A percentile compares a stretch with the other conserved stretches of the same genome.
These are phyloP conservation scores for Mucor ambiguus DNA, from an alignment of 371 early-diverging fungal genomes.

Conservation along the genomic window DNA sequence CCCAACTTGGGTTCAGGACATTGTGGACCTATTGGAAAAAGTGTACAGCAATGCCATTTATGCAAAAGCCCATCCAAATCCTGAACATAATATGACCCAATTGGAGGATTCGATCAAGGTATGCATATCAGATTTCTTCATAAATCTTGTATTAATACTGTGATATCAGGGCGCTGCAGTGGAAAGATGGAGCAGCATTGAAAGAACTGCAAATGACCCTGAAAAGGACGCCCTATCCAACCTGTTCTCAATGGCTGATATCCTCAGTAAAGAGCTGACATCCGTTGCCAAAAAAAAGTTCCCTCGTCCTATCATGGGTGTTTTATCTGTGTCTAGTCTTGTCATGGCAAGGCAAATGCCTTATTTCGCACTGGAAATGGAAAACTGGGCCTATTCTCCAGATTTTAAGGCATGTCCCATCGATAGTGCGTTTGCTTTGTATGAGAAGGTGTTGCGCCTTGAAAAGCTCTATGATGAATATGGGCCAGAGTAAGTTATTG, in stretches of 20 bases:
- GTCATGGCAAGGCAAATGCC: slow-evolving; percentile 42
- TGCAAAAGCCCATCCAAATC: slow-evolving; percentile 19
- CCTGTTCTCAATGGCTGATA: slow-evolving; percentile 26
- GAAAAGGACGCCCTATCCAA: slow-evolving; percentile 22
- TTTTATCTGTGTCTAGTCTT: slow-evolving; percentile 26
- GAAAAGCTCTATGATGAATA: slow-evolving; percentile 29
- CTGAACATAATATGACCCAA: slow-evolving; percentile 18
- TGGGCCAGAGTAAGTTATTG: slow-evolving; percentile 26
- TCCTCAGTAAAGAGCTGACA: slow-evolving; percentile 26
- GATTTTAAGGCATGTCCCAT: slow-evolving; percentile 30
- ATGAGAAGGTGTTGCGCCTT: slow-evolving; percentile 31
- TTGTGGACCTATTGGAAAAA: slow-evolving; percentile 23
- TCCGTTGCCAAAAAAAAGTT: slow-evolving; percentile 23
- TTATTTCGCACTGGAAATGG: slow-evolving; percentile 44
- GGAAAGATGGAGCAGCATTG: slow-evolving; percentile 33
- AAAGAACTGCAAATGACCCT: slow-evolving; percentile 14
- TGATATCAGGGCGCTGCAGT: slow-evolving; percentile 35
- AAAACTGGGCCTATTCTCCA: slow-evolving; percentile 33
- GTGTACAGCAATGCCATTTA: slow-evolving; percentile 33
- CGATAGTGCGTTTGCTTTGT: slow-evolving; percentile 35
- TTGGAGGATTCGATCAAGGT: slow-evolving; percentile 35
- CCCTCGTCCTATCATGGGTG: slow-evolving; percentile 3
- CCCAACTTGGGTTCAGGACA: slow-evolving; percentile 29
- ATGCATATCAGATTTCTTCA: background rate
- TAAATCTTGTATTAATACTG: background rate